Percentiles rank a stretch among this genome's conserved stretches.
Conservation (phyloP, 2,329 filamentous ascomycete genomes). For the Microsporum ferrugineum region DNA sequence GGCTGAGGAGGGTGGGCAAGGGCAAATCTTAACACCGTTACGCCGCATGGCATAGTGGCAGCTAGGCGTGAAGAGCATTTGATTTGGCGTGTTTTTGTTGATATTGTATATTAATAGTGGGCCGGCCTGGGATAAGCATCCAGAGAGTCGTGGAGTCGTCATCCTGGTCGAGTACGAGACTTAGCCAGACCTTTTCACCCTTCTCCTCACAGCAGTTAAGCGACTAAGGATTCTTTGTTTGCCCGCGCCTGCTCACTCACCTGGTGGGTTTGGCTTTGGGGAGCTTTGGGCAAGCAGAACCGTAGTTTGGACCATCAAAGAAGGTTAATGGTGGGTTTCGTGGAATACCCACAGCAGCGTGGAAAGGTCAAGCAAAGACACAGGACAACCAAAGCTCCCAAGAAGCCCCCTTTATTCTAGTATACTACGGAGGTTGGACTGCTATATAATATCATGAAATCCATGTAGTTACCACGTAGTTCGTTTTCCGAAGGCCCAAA, state of each 20-base stretch:
- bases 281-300: constrained; percentile 4
- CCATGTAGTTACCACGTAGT: no score
- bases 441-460: no score
- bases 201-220: not conserved
- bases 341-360: not conserved
- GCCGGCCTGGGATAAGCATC: not conserved
- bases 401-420: no score
- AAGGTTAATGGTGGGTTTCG: constrained; percentile 1
- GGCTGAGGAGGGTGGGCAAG: not conserved
- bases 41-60: constrained; percentile 2
- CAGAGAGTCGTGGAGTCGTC: not conserved
- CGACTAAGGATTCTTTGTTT: not conserved
- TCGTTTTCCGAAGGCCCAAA: not conserved
- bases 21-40: not conserved
- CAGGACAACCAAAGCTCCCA: no score
- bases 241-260: not conserved
- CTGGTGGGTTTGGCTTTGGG: not conserved
- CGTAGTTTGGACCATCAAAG: not conserved
- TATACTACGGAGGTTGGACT: not conserved
- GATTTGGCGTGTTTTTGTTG: not conserved
- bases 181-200: not conserved
- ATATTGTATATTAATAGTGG: constrained; percentile 1
- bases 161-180: not conserved
- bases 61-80: not conserved
- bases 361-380: no score